These are phyloP conservation scores for Keqinozyma sinolaborantium DNA, from an alignment of 1,139 yeast genomes.

Conservation along the genomic window DNA sequence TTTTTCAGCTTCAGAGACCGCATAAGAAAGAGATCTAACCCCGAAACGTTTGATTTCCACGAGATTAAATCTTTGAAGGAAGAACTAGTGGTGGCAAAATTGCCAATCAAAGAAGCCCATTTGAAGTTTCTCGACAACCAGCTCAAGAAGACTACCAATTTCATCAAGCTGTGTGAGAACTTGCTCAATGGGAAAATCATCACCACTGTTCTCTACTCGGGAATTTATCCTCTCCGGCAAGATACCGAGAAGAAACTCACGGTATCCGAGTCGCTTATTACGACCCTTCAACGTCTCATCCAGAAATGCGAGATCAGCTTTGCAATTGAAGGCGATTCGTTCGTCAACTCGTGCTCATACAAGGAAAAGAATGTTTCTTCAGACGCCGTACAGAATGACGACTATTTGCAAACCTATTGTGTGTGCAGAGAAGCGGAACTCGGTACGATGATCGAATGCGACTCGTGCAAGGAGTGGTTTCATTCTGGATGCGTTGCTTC, in stretches of 20 bases:
- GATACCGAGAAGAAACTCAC: constrained; percentile 6
- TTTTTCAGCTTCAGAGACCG: constrained; percentile 7
- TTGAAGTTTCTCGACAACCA: constrained; percentile 8
- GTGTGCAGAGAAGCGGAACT: constrained; percentile 66
- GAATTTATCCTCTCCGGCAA: constrained; percentile 15
- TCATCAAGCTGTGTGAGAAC: constrained; percentile 26
- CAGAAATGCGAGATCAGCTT: constrained; percentile 36
- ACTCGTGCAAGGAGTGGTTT: constrained; percentile 76
- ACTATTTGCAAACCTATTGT: constrained; percentile 45
- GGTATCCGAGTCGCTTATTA: constrained; percentile 6
- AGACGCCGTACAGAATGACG: constrained; percentile 10
- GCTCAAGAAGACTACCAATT: constrained; percentile 34
- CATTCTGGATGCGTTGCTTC: constrained; percentile 63
- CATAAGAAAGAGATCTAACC: constrained; percentile 2
- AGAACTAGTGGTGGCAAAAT: constrained; percentile 22
- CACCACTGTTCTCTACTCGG: constrained; percentile 22
- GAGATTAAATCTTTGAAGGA: constrained; percentile 23
- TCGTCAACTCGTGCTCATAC: constrained; percentile 25
- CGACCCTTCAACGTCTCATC: constrained; percentile 7
- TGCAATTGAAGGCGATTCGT: constrained; percentile 35
- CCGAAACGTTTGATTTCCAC: constrained; percentile 13
- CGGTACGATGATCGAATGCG: constrained; percentile 81
- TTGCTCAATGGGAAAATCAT: constrained; percentile 27
- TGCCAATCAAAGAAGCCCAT: constrained; percentile 18
- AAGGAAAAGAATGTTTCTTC: constrained; percentile 5